A percentile compares a stretch with the other conserved stretches of the same genome.
Conservation (phyloP, 2,329 filamentous ascomycete species). For the Coniochaeta sp. region DNA sequence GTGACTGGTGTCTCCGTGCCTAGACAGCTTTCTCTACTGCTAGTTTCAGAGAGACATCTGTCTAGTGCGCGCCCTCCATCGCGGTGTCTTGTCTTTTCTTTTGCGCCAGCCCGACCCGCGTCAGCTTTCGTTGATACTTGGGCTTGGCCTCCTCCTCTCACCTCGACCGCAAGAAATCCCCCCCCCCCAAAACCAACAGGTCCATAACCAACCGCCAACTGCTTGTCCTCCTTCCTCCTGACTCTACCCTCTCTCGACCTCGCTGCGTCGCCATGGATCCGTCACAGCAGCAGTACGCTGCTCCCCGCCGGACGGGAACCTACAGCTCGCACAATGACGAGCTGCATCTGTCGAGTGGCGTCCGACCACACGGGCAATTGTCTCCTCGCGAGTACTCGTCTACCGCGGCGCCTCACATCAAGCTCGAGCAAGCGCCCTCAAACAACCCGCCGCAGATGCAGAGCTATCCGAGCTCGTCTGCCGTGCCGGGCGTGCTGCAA, state of each 20-base stretch:
- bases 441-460: conserved; percentile 25
- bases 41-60: not conserved
- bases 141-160: not conserved
- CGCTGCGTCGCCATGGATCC: conserved; percentile 25
- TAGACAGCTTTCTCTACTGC: not conserved
- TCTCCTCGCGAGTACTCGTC: conserved; percentile 40
- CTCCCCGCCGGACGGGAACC: conserved; percentile 29
- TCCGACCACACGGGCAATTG: conserved; percentile 25
- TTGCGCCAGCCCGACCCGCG: not conserved
- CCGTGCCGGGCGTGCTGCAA: conserved; percentile 52
- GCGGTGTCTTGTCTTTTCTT: not conserved
- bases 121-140: not conserved
- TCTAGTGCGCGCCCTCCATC: not conserved
- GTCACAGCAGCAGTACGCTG: conserved; percentile 26
- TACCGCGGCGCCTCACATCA: conserved; percentile 37
- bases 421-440: conserved; percentile 36
- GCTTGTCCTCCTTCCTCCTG: not conserved
- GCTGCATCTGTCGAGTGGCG: conserved; percentile 41
- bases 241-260: not conserved
- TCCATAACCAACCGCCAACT: not conserved
- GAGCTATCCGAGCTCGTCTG: conserved; percentile 28
- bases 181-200: too few relatives aligned
- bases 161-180: not conserved
- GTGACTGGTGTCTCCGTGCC: not conserved
- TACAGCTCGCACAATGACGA: conserved; percentile 41